Conservation (phyloP, 768 basidiomycete species). For the Rhizopogon roseolus region DNA sequence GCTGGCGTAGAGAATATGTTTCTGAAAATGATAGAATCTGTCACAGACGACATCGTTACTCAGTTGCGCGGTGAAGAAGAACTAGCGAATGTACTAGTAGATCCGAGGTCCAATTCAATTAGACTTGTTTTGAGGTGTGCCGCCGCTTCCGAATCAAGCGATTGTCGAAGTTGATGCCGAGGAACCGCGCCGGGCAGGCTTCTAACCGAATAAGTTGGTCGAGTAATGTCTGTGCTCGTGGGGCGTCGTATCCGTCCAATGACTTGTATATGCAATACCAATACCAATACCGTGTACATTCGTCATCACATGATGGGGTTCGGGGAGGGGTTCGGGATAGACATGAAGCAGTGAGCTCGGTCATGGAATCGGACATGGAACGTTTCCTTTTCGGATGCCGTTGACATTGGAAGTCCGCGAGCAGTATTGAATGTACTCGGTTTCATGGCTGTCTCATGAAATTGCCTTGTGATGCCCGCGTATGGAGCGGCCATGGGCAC, state of each 20-base stretch:
- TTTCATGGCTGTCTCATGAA: background rate
- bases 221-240: background rate
- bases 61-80: background rate
- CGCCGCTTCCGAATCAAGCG: background rate
- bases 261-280: no score
- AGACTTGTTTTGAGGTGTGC: background rate
- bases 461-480: background rate
- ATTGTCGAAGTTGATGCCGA: background rate
- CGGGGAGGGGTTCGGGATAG: background rate
- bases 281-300: no score
- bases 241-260: no score
- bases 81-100: no score
- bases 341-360: background rate
- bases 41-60: slow-evolving; percentile 25
- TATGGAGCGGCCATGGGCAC: no score
- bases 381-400: background rate
- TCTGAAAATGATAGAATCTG: slow-evolving; percentile 34
- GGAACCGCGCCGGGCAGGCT: no score
- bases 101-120: background rate
- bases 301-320: background rate
- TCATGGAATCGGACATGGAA: background rate
- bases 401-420: background rate
- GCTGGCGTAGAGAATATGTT: slow-evolving; percentile 36
- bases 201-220: no score
- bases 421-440: background rate